Evolutionary conservation across 2,329 filamentous ascomycete species (phyloP).

Genomic region (Periconia digitata): DNA sequence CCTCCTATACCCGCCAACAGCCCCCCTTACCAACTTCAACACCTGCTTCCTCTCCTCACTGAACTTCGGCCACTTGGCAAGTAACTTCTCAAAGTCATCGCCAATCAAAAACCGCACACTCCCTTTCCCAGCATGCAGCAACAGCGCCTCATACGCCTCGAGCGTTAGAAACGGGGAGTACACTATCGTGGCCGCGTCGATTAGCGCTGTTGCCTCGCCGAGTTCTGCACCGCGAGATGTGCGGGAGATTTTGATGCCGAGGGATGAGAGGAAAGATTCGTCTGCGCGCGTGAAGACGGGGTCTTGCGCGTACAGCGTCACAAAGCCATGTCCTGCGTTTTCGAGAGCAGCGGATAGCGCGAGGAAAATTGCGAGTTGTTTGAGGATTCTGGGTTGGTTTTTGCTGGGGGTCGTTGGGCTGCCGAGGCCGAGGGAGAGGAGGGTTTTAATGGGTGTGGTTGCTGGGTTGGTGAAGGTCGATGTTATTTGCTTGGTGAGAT

Average conservation of each 20-base stretch:
- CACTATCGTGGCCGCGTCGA: constrained; percentile 23
- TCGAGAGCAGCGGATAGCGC: constrained; percentile 17
- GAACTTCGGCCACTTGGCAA: constrained; percentile 30
- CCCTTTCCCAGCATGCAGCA: not conserved
- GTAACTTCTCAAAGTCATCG: constrained; percentile 31
- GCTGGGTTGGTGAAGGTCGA: constrained; percentile 4
- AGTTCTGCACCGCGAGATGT: constrained; percentile 27
- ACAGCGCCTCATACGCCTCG: constrained; percentile 21
- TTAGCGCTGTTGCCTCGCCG: constrained; percentile 24
- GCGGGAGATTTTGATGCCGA: constrained; percentile 22
- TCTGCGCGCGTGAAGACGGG: constrained; percentile 32
- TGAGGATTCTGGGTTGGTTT: constrained; percentile 27
- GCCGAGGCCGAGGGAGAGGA: constrained; percentile 25
- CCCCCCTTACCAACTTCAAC: constrained; percentile 15
- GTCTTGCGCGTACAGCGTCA: constrained; percentile 29
- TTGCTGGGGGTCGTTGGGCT: constrained; percentile 12
- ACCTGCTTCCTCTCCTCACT: constrained; percentile 27
- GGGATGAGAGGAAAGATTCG: constrained; percentile 22
- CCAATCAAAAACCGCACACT: constrained; percentile 22
- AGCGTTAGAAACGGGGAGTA: constrained; percentile 32
- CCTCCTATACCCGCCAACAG: constrained; percentile 15
- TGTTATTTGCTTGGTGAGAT: constrained; percentile 10
- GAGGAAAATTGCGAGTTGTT: constrained; percentile 32
- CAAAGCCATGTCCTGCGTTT: constrained; percentile 7
- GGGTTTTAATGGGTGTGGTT: constrained; percentile 9